These are phyloP conservation scores for Trebouxia sp. DNA, from an alignment of 139 green algal genomes.

Conservation along the genomic window DNA sequence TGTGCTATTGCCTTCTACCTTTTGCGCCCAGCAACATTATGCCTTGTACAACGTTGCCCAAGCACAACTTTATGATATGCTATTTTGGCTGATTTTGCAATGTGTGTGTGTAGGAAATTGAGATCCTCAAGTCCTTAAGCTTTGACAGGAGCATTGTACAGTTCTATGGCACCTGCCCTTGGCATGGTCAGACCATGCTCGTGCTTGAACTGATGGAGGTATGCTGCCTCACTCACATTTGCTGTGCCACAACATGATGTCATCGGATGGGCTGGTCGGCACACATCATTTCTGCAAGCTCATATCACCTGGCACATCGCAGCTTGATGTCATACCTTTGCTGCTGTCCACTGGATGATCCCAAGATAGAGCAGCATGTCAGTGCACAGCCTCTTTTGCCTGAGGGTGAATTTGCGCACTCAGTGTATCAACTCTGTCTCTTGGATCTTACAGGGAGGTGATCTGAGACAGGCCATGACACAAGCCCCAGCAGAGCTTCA, in stretches of 20 bases:
- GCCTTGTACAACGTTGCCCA: background rate
- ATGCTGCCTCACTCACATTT: too few species aligned
- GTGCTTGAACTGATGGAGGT: slow-evolving; percentile 33
- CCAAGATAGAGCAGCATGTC: too few species aligned
- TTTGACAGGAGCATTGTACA: slow-evolving; percentile 22
- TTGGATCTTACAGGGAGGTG: slow-evolving; percentile 21
- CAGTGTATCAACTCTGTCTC: background rate
- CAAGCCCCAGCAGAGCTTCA: slow-evolving; percentile 11
- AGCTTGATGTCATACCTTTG: background rate
- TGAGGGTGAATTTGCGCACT: background rate
- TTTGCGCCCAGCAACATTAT: background rate
- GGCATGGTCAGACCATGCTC: slow-evolving; percentile 9
- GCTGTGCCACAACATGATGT: background rate
- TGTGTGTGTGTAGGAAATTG: slow-evolving; percentile 21
- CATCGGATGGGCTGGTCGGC: too few species aligned
- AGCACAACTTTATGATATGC: too few species aligned
- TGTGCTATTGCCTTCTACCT: too few species aligned
- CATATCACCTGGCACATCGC: background rate
- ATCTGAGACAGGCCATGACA: slow-evolving; percentile 23
- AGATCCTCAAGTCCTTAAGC: slow-evolving; percentile 13
- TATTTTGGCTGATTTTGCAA: too few species aligned
- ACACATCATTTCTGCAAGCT: background rate
- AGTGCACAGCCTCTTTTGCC: background rate
- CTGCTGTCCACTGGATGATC: too few species aligned
- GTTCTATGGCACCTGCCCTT: slow-evolving; percentile 23